Evolutionary conservation across 345 rosid genomes (phyloP), one percentile per base, ranked within the genome.

Genomic region (Salix arbutifolia): DNA sequence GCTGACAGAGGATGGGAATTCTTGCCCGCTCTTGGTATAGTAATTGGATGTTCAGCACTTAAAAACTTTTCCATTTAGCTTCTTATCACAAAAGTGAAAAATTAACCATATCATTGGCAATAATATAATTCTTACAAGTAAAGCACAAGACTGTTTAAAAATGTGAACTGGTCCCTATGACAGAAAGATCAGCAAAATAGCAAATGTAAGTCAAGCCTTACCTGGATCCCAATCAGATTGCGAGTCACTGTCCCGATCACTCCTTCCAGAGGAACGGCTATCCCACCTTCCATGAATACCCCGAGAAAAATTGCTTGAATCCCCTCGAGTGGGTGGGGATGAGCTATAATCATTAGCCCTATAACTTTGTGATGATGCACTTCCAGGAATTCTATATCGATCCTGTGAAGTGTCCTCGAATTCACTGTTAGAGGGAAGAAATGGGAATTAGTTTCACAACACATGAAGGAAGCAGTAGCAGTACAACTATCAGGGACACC

Each of bases 281-380:
- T 96, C 99, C 97, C 99, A 92, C 76, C 91, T 89, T 82, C 97
- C 97, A 77, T 85, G 91, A 58, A 46, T 64, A 71, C 88, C 91
- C 76, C 89, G 82, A 48, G 90, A 85, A 76, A 82, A 86, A 71
- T 79, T 81, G 65, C 91, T 85, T 4, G 77, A 65, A 66, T 93
- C 99, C 77, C 93, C 98, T 85, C 90, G 87, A 72, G 86, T 89
- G 65, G 97, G 97, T 52, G 97, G 97, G 37, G 99, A 94, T 33
- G 98, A 93, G 66, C 97, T 87, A 85, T 91, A 89, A 73, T 96
- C 99, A 64, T 87, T 88, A 62, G 89, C 88, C 77, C 91, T 89
- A 72, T 75, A 89, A 82, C 85, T 82, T 61, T 88, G 92, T 30
- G 88, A 81, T 25, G 89, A 81, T 71, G 89, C 87, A 82, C 84